phyloP scores from a whole-genome alignment of 495 filamentous ascomycete species.

The Talaromyces thailandensis region DNA sequence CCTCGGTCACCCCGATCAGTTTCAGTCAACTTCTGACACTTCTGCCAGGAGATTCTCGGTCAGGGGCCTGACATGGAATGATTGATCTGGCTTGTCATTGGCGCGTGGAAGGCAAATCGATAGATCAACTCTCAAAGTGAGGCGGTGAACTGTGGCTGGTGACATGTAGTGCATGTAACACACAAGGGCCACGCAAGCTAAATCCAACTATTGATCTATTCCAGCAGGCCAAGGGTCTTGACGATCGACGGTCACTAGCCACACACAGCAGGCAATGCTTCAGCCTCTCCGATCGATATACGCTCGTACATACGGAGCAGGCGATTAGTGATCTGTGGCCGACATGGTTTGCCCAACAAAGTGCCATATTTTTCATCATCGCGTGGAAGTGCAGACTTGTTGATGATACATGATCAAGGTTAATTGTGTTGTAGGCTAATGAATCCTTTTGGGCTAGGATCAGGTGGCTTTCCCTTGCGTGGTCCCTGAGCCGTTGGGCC shows the following conservation, averaged over 20 bases:
- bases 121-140: neutral
- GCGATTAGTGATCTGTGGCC: neutral
- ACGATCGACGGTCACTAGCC: conserved; percentile 2
- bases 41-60: neutral
- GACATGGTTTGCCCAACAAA: neutral
- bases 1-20: neutral
- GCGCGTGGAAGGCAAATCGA: neutral
- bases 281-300: neutral
- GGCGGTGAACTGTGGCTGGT: conserved; percentile 1
- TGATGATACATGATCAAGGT: neutral
- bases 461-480: neutral
- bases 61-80: neutral
- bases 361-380: neutral
- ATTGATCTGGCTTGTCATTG: neutral
- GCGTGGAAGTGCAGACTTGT: neutral
- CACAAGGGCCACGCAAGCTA: neutral
- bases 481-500: neutral
- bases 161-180: neutral
- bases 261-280: neutral
- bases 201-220: neutral
- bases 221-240: neutral
- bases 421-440: neutral
- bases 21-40: neutral
- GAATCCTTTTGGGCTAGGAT: neutral
- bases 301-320: neutral